Evolutionary conservation across 768 basidiomycete genomes (phyloP).

Genomic region (Tephrocybe sp.): DNA sequence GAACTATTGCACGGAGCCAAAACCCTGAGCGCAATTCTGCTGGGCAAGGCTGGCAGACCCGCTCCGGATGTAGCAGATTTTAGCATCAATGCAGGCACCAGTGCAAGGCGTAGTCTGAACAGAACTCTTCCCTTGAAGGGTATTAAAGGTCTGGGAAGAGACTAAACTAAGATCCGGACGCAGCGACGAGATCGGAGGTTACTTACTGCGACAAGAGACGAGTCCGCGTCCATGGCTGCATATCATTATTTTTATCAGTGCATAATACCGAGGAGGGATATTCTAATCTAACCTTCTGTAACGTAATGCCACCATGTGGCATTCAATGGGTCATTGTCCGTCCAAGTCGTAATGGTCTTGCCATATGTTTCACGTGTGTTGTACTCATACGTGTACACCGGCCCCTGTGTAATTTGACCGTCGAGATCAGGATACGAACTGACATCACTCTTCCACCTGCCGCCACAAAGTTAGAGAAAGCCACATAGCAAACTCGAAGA

Average conservation of each 20-base stretch:
- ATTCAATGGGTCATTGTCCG: slow-evolving; percentile 65
- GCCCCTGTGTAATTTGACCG: slow-evolving; percentile 53
- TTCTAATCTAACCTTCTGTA: slow-evolving; percentile 52
- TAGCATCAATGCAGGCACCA: slow-evolving; percentile 61
- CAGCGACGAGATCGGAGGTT: not conserved
- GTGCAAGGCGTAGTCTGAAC: slow-evolving; percentile 54
- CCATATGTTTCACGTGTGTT: slow-evolving; percentile 71
- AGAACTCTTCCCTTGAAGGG: slow-evolving; percentile 72
- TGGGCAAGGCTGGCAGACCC: slow-evolving; percentile 63
- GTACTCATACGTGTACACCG: slow-evolving; percentile 67
- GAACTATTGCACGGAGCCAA: slow-evolving; percentile 58
- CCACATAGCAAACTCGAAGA: not conserved
- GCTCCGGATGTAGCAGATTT: slow-evolving; percentile 77
- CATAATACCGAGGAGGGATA: not conserved
- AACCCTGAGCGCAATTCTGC: slow-evolving; percentile 57
- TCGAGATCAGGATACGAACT: slow-evolving; percentile 59
- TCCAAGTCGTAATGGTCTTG: slow-evolving; percentile 55
- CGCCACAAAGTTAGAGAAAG: not conserved
- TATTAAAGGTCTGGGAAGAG: slow-evolving; percentile 55
- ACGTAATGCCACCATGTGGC: slow-evolving; percentile 85
- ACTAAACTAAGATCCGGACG: not conserved
- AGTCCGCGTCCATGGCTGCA: slow-evolving; percentile 59
- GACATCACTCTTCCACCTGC: slow-evolving; percentile 68
- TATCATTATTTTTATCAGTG: not conserved
- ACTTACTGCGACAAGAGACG: slow-evolving; percentile 58